phyloP scores from a whole-genome alignment of 495 filamentous ascomycete genomes.

The Aspergillus saccharolyticus region DNA sequence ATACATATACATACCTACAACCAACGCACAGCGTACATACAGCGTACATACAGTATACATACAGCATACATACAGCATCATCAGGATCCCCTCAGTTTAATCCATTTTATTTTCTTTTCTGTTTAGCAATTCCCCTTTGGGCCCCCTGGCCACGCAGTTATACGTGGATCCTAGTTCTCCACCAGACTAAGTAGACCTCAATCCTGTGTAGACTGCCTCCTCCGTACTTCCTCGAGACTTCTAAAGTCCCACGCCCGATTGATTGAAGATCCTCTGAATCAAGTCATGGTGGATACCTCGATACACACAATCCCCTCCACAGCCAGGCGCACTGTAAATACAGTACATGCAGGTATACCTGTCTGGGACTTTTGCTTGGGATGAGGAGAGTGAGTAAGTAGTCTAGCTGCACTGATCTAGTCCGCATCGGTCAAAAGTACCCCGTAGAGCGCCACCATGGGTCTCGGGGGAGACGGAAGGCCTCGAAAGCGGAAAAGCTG shows the following conservation, averaged over 20 bases:
- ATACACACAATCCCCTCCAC: not conserved
- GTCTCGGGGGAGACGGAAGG: not conserved
- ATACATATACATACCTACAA: slow-evolving; percentile 4
- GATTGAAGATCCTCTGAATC: not conserved
- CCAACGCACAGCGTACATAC: not conserved
- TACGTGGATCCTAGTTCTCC: not conserved
- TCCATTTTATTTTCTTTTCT: not conserved
- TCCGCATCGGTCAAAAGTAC: not conserved
- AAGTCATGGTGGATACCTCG: not conserved
- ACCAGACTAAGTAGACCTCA: not conserved
- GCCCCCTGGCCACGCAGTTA: not conserved
- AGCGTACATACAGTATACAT: slow-evolving; percentile 4
- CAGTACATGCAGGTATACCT: not conserved
- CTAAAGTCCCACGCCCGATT: not conserved
- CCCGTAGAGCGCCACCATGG: not conserved
- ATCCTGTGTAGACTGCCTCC: not conserved
- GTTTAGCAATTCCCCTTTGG: not conserved
- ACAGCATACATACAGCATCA: not conserved
- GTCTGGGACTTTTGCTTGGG: not conserved
- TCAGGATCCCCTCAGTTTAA: not conserved
- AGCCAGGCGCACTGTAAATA: not conserved
- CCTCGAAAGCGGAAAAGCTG: not conserved
- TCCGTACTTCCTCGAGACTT: not conserved
- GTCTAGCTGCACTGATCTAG: not conserved
- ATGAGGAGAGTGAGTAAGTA: not conserved